Base-by-base conservation (phyloP, 495 filamentous ascomycete genomes). In the Trichocladium antarcticum region DNA sequence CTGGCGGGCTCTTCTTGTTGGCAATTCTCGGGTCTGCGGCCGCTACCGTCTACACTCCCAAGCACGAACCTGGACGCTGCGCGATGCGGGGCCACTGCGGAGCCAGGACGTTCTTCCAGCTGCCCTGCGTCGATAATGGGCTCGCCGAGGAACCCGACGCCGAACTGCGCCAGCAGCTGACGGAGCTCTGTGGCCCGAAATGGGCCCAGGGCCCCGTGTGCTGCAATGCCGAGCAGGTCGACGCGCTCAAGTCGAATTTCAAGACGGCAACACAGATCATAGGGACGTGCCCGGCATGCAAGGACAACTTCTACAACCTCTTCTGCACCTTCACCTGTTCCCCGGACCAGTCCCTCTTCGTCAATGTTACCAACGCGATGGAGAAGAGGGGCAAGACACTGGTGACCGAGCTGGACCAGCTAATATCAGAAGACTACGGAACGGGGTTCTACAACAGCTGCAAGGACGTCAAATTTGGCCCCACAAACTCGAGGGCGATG, bases 311-410 rank as follows among this genome's bases (percentile, higher is more conserved):
- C 68, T 95, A 84, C 75, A 89, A 97, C 71, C 77, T 93, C 37
- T 98, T 98, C 60, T 98, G 92, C 69, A 88, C 87, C 5, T 95
- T 98, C 55, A 96, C 89, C 16, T 98, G 92, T 71, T 97, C 93
- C 9, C 89, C 93, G 8, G 83, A 97, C 60, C 92, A 98, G 64
- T 94, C 87, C 5, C 73, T 95, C 1, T 98, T 98, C 58, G 70
- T 97, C 60, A 98, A 98, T 60, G 83, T 98, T 36, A 96, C 92
- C 6, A 68, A 82, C 42, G 85, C 84, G 1, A 67, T 79, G 54
- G 67, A 75, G 51, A 73, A 77, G 37, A 80, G 74, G 31, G 77
- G 77, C 5, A 93, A 93, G 61, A 68, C 65, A 28, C 68, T 87
- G 19, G 89, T 95, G 36, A 88, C 83, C 1, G 89, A 95, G 66